A percentile compares a stretch with the other conserved stretches of the same genome.
Evolutionary conservation across 1,284 basidiomycete species (phyloP).

Genomic region (Cryptococcus maquisensis): DNA sequence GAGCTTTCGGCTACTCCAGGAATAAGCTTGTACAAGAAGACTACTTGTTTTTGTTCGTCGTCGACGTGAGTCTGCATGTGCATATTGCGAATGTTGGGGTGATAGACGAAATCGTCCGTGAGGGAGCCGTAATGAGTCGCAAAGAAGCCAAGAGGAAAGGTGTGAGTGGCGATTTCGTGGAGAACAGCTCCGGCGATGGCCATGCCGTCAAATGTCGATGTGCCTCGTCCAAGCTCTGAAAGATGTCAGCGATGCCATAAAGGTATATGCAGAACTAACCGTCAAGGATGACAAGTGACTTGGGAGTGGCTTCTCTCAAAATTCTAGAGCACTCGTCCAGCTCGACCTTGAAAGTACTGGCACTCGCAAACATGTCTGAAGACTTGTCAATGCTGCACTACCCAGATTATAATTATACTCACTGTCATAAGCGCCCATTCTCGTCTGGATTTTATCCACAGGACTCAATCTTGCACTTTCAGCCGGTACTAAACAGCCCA

Average conservation of each 20-base stretch:
- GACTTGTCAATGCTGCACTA: background rate
- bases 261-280: slow-evolving; percentile 54
- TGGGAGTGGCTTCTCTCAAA: slow-evolving; percentile 81
- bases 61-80: slow-evolving; percentile 91
- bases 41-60: slow-evolving; percentile 72
- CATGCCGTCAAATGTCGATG: slow-evolving; percentile 74
- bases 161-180: slow-evolving; percentile 86
- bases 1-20: slow-evolving; percentile 83
- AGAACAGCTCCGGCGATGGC: slow-evolving; percentile 92
- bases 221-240: slow-evolving; percentile 73
- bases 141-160: slow-evolving; percentile 65
- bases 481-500: slow-evolving; percentile 97
- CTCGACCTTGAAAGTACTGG: slow-evolving; percentile 95
- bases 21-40: slow-evolving; percentile 90
- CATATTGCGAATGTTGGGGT: slow-evolving; percentile 88
- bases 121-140: slow-evolving; percentile 51
- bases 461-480: slow-evolving; percentile 75
- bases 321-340: slow-evolving; percentile 93
- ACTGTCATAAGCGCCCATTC: slow-evolving; percentile 96
- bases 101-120: slow-evolving; percentile 59
- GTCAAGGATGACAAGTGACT: slow-evolving; percentile 89
- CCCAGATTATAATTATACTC: slow-evolving; percentile 12
- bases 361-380: slow-evolving; percentile 80
- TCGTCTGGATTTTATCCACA: slow-evolving; percentile 88
- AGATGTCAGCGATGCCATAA: background rate